These are phyloP conservation scores for Monosporascus cannonballus DNA, from an alignment of 2,329 filamentous ascomycete species.

Conservation along the genomic window DNA sequence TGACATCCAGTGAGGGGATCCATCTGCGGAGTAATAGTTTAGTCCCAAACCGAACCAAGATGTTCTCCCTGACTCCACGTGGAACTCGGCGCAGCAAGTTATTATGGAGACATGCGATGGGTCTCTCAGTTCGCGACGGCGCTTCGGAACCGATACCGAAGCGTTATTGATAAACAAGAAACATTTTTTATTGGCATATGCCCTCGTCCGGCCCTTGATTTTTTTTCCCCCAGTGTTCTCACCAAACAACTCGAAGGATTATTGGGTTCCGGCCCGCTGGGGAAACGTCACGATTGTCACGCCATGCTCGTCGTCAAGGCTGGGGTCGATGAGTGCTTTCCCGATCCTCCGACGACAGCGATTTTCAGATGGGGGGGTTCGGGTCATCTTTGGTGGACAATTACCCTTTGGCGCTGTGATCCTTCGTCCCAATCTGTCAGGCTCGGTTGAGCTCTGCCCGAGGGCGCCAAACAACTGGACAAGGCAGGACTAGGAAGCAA, in stretches of 20 bases:
- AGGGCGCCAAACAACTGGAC: neutral
- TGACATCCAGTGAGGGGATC: neutral
- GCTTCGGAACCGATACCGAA: neutral
- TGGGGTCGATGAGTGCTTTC: too few species aligned
- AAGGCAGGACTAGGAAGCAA: neutral
- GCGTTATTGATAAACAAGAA: neutral
- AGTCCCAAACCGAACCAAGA: too few species aligned
- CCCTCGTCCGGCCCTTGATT: too few species aligned
- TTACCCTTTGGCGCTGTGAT: neutral
- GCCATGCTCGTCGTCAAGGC: too few species aligned
- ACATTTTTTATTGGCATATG: too few species aligned
- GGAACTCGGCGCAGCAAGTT: neutral
- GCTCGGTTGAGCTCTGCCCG: neutral
- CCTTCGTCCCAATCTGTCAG: neutral
- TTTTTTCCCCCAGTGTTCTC: too few species aligned
- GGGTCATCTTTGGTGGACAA: neutral
- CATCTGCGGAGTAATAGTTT: neutral
- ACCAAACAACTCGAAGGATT: too few species aligned
- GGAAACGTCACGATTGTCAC: too few species aligned
- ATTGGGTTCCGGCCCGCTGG: too few species aligned
- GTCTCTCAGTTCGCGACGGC: neutral
- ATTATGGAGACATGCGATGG: neutral
- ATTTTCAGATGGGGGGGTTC: neutral
- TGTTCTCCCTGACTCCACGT: neutral
- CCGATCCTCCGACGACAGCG: too few species aligned